Conservation (phyloP, 2,329 filamentous ascomycete species). For the Paecilomyces formosus region DNA sequence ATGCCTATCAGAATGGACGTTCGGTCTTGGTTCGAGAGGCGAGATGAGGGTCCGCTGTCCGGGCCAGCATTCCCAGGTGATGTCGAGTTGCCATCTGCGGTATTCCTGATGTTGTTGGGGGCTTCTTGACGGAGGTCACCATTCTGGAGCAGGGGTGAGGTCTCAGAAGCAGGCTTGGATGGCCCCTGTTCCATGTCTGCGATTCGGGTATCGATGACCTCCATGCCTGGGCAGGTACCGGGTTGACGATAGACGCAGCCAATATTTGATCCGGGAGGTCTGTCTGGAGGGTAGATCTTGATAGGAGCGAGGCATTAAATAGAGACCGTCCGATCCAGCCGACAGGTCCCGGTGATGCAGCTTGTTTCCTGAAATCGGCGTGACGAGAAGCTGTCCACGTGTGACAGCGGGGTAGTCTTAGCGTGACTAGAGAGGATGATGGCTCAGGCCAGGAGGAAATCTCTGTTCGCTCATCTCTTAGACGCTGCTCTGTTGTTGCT, state of each 20-base stretch:
- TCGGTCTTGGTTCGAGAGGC: slow-evolving; percentile 36
- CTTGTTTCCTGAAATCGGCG: neutral
- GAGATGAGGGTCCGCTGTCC: neutral
- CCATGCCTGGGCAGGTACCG: neutral
- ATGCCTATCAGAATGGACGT: slow-evolving; percentile 53
- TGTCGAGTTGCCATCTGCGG: neutral
- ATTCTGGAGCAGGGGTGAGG: neutral
- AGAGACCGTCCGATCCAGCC: neutral
- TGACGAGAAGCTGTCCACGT: neutral
- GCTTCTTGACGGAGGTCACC: neutral
- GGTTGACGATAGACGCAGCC: neutral
- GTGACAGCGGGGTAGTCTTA: neutral
- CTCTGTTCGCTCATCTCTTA: neutral
- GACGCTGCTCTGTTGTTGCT: neutral
- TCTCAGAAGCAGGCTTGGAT: neutral
- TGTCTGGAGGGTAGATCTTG: neutral
- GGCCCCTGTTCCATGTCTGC: neutral
- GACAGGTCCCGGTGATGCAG: neutral
- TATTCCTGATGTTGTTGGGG: neutral
- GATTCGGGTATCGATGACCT: neutral
- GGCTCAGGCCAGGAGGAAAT: neutral
- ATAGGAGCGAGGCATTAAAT: neutral
- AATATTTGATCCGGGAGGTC: neutral
- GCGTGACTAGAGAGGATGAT: neutral
- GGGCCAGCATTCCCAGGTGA: neutral